phyloP scores from a whole-genome alignment of 1,139 yeast species.

The Hyphopichia burtonii region DNA sequence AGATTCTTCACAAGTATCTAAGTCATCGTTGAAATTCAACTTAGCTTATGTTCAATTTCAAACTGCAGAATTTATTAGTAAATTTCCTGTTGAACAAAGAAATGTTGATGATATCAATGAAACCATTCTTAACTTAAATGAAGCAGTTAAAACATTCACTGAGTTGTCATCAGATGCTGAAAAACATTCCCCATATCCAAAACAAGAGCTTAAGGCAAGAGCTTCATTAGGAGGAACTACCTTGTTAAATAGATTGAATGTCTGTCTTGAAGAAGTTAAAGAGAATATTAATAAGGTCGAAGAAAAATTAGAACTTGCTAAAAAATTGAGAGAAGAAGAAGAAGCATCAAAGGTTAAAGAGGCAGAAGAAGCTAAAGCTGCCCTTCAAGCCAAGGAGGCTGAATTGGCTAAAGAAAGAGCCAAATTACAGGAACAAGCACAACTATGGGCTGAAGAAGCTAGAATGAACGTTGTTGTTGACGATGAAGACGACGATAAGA shows the following conservation, averaged over 20 bases:
- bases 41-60: constrained; percentile 84
- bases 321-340: constrained; percentile 61
- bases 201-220: constrained; percentile 77
- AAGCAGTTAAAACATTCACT: constrained; percentile 61
- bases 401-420: constrained; percentile 67
- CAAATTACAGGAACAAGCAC: constrained; percentile 75
- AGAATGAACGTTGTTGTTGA: constrained; percentile 32
- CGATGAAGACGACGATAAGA: constrained; percentile 33
- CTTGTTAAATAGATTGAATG: constrained; percentile 66
- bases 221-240: constrained; percentile 82
- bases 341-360: constrained; percentile 39
- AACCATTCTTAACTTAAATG: constrained; percentile 57
- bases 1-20: constrained; percentile 38
- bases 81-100: constrained; percentile 60
- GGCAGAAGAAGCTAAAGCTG: constrained; percentile 39
- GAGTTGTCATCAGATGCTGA: constrained; percentile 55
- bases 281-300: constrained; percentile 60
- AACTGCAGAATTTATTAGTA: constrained; percentile 78
- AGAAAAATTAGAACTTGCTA: constrained; percentile 71
- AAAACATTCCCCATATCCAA: constrained; percentile 69
- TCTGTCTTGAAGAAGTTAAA: constrained; percentile 70
- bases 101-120: constrained; percentile 58
- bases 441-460: constrained; percentile 72
- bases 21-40: constrained; percentile 60
- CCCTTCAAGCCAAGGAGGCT: constrained; percentile 45